Conservation (phyloP, 768 basidiomycete genomes). For the Suillus fuscotomentosus region DNA sequence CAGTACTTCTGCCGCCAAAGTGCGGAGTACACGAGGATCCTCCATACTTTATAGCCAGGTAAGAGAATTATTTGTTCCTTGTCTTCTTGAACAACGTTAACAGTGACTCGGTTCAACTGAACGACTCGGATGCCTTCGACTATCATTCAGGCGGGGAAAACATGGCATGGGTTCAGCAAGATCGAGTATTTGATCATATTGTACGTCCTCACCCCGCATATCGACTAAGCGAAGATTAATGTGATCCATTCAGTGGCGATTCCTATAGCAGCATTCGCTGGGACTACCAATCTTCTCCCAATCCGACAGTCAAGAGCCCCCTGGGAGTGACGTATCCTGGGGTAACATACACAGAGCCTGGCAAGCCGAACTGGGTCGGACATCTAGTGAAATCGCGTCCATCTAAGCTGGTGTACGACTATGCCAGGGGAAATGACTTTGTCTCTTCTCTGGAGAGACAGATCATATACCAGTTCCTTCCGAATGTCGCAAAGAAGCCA, state of each 20-base stretch:
- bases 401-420: constrained; percentile 54
- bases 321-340: constrained; percentile 53
- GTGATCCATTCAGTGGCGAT: constrained; percentile 48
- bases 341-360: constrained; percentile 37
- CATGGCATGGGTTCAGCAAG: constrained; percentile 44
- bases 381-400: constrained; percentile 44
- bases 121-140: constrained; percentile 9
- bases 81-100: not conserved
- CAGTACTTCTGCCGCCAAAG: not conserved
- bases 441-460: constrained; percentile 42
- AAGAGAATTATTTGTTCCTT: not conserved
- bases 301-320: constrained; percentile 42
- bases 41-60: not conserved
- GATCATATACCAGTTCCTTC: constrained; percentile 38
- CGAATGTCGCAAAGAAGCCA: constrained; percentile 34
- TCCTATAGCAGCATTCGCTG: constrained; percentile 44
- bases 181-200: constrained; percentile 51
- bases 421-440: constrained; percentile 52
- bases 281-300: constrained; percentile 12
- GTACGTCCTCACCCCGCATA: constrained; percentile 33
- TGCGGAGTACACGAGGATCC: not conserved
- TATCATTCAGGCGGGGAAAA: constrained; percentile 12
- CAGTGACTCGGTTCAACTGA: not conserved
- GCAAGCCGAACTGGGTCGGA: constrained; percentile 61
- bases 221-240: not conserved